Conservation (phyloP, 108 stramenopile genomes). For the Licmophora abbreviata region DNA sequence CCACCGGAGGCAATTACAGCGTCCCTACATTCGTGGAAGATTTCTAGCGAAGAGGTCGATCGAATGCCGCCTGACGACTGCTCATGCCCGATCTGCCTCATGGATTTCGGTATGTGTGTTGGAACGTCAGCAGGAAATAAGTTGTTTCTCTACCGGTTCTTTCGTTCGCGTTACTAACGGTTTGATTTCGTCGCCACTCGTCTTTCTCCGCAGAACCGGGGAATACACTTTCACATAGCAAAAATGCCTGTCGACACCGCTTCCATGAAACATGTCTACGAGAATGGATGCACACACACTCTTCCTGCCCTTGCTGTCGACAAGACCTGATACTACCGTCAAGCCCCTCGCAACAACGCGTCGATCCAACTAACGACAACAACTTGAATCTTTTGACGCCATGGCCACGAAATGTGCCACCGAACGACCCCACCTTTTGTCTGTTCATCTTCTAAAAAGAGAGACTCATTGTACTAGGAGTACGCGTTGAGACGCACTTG, state of each 20-base stretch:
- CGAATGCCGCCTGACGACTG: no score
- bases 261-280: not conserved
- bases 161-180: not conserved
- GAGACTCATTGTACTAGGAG: no score
- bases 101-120: not conserved
- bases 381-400: not conserved
- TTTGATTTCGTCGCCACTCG: not conserved
- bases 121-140: not conserved
- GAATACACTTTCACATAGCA: not conserved
- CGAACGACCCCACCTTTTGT: not conserved
- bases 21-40: no score
- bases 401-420: not conserved
- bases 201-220: not conserved
- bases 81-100: not conserved
- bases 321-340: not conserved
- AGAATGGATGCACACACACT: not conserved
- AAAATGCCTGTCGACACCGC: not conserved
- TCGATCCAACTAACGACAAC: not conserved
- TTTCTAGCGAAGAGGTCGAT: no score
- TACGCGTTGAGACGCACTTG: no score
- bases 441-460: no score
- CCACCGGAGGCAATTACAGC: no score
- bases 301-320: constrained; percentile 1
- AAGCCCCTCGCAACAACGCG: not conserved
- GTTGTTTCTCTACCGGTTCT: not conserved